Percentiles rank a stretch among this genome's conserved stretches.
phyloP scores from a whole-genome alignment of 1,284 basidiomycete genomes.

The Phaffia rhodozyma region DNA sequence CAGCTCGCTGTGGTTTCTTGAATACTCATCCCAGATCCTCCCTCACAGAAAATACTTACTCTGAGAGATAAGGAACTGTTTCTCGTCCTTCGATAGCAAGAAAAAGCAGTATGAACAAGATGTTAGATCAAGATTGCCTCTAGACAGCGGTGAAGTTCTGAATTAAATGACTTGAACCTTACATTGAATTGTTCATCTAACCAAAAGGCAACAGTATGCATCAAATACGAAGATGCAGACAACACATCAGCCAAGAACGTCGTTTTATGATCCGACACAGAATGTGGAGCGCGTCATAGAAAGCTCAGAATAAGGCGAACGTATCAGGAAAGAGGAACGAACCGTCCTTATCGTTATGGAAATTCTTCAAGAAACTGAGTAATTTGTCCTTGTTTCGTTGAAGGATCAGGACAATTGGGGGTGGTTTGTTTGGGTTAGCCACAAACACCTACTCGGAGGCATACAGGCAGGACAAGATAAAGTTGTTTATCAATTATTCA shows the following conservation, averaged over 20 bases:
- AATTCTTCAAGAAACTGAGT: slow-evolving; percentile 73
- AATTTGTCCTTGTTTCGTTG: slow-evolving; percentile 89
- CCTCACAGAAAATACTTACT: slow-evolving; percentile 33
- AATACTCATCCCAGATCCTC: slow-evolving; percentile 1
- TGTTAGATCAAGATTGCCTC: no score
- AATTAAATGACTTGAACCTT: slow-evolving; percentile 24
- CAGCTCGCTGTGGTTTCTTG: no score
- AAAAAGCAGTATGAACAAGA: not conserved
- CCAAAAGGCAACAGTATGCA: not conserved
- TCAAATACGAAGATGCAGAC: not conserved
- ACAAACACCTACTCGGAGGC: slow-evolving; percentile 65
- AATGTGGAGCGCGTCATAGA: not conserved
- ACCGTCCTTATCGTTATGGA: slow-evolving; percentile 98
- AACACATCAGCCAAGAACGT: not conserved
- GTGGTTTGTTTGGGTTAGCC: slow-evolving; percentile 96
- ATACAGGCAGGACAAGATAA: not conserved
- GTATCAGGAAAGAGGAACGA: slow-evolving; percentile 25
- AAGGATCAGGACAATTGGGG: slow-evolving; percentile 83
- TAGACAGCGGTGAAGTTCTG: not conserved
- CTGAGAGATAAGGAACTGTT: slow-evolving; percentile 87
- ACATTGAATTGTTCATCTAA: slow-evolving; percentile 86
- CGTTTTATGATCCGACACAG: not conserved
- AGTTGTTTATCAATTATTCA: not conserved
- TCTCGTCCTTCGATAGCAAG: slow-evolving; percentile 58
- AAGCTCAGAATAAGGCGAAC: not conserved